Evolutionary conservation across 1,139 yeast genomes (phyloP).

Genomic region (Candida glucosophila): DNA sequence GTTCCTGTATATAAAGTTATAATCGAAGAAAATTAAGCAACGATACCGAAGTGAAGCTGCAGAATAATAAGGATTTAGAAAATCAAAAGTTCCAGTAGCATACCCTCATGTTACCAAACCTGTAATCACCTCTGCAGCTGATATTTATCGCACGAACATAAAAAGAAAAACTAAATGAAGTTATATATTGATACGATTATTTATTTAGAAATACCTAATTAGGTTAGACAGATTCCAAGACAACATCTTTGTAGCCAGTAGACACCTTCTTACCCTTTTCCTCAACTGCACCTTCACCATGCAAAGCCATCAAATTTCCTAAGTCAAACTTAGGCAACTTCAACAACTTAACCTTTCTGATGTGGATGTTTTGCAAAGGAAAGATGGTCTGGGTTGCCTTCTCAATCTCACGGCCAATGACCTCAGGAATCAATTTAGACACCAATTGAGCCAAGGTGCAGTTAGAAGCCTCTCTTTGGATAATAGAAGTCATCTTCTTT

Average conservation of each 20-base stretch:
- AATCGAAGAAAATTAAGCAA: too few species aligned
- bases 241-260: constrained; percentile 44
- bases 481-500: constrained; percentile 43
- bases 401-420: constrained; percentile 46
- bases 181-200: too few species aligned
- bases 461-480: constrained; percentile 46
- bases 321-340: constrained; percentile 47
- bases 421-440: constrained; percentile 45
- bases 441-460: constrained; percentile 43
- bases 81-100: too few species aligned
- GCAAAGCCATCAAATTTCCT: constrained; percentile 43
- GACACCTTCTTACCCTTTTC: constrained; percentile 46
- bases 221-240: constrained; percentile 37
- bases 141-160: too few species aligned
- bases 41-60: too few species aligned
- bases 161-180: too few species aligned
- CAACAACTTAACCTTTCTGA: constrained; percentile 45
- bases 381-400: constrained; percentile 43
- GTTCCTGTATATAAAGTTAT: too few species aligned
- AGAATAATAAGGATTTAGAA: too few species aligned
- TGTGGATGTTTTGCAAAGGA: constrained; percentile 46
- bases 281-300: constrained; percentile 43
- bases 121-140: too few species aligned
- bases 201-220: too few species aligned
- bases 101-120: too few species aligned